phyloP scores from a whole-genome alignment of 2,329 filamentous ascomycete genomes.

The Ambrosiella xylebori region DNA sequence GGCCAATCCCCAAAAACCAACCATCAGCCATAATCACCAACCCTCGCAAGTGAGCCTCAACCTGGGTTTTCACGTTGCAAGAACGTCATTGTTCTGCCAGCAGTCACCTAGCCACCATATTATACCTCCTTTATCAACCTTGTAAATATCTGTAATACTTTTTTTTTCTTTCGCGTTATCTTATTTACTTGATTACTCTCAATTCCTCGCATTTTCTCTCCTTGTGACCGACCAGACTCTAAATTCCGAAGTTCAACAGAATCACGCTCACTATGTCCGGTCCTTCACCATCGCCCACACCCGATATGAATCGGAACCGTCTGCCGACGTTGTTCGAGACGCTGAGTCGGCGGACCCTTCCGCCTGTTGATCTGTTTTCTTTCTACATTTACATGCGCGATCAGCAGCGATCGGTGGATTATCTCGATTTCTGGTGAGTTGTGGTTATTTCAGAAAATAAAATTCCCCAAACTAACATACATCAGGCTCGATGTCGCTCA shows the following conservation, averaged over 20 bases:
- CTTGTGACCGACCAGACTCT: background rate
- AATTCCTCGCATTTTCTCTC: background rate
- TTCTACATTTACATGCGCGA: constrained; percentile 99
- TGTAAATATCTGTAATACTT: background rate
- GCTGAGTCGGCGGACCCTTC: constrained; percentile 77
- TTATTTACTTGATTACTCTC: background rate
- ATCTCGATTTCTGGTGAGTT: constrained; percentile 88
- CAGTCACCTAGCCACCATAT: background rate
- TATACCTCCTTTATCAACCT: background rate
- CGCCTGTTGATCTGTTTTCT: constrained; percentile 90
- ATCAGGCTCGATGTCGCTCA: constrained; percentile 94
- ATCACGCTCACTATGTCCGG: constrained; percentile 11
- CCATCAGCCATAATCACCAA: background rate
- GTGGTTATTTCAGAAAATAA: background rate
- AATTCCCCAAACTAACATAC: constrained; percentile 2
- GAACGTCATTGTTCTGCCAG: background rate
- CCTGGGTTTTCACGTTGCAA: background rate
- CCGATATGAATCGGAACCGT: constrained; percentile 55
- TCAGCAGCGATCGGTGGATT: constrained; percentile 93
- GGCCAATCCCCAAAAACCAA: no score
- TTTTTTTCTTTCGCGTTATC: background rate
- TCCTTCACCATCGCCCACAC: constrained; percentile 34
- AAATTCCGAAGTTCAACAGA: background rate
- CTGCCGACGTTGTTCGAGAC: constrained; percentile 94
- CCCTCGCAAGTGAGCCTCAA: background rate